Evolutionary conservation across 2,329 filamentous ascomycete genomes (phyloP).

Genomic region (Cercospora zeae-maydis): DNA sequence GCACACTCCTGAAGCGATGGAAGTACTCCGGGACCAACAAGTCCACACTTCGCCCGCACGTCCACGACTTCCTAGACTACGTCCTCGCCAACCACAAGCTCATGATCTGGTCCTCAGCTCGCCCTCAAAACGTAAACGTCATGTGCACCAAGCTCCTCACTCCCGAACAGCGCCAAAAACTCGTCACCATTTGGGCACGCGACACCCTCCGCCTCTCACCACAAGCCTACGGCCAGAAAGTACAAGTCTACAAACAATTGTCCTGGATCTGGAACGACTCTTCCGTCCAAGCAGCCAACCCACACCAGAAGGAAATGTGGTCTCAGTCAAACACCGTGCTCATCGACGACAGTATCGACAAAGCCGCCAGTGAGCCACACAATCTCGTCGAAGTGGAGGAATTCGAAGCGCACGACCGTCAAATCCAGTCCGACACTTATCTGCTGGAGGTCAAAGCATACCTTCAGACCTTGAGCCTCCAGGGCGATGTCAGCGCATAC

Average conservation of each 20-base stretch:
- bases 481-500: conserved; percentile 51
- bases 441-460: conserved; percentile 54
- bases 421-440: conserved; percentile 40
- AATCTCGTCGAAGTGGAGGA: conserved; percentile 81
- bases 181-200: conserved; percentile 74
- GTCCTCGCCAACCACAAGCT: conserved; percentile 72
- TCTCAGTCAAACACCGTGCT: conserved; percentile 83
- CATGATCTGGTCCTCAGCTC: conserved; percentile 88
- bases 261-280: conserved; percentile 63
- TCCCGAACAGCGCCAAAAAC: conserved; percentile 48
- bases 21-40: conserved; percentile 32
- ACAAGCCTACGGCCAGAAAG: conserved; percentile 63
- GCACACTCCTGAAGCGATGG: conserved; percentile 76
- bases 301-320: conserved; percentile 54
- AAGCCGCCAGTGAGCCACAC: conserved; percentile 76
- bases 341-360: conserved; percentile 79
- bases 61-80: conserved; percentile 67
- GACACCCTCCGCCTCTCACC: conserved; percentile 67
- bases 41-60: conserved; percentile 58
- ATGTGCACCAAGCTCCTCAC: conserved; percentile 67
- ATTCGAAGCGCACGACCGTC: conserved; percentile 54
- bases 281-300: conserved; percentile 44
- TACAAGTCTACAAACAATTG: conserved; percentile 89
- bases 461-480: conserved; percentile 50
- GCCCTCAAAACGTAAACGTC: conserved; percentile 63